Base-by-base conservation (phyloP, 345 rosid genomes). In the Trapa incisa region DNA sequence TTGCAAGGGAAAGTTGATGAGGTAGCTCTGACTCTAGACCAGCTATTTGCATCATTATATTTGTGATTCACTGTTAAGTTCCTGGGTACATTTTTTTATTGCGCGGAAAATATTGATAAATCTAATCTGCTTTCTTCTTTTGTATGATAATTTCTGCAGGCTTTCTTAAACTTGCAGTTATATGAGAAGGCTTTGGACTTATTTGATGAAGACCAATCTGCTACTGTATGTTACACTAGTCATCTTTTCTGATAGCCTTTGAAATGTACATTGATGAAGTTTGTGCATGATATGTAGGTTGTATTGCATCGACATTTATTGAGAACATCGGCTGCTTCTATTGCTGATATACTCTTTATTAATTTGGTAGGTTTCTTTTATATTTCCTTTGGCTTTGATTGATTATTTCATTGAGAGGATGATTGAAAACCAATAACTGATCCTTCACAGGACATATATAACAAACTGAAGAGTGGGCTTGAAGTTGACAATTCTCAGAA, bases 1-100 rank as follows among this genome's bases (percentile, higher is more conserved):
- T 75, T 88, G 82, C 99, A 90, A 79, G 88, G 84, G 81, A 86
- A 88, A 77, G 78, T 94, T 65, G 97, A 94, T 73, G 99, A 94
- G 97, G 99, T 93, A 67, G 65, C 33, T 58, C 60, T 29, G 22
- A 54, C 54, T 74, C 71, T 29, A 64, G 13, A 47, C 75, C n/a
- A 66, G 43, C 16, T 69, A 37, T 64, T 66, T 45, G 56, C 80
- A 61, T 54, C 70, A 69, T 68, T 39, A 54, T 13, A 37, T 17
- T 16, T 37, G 43, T 29, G 75, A 5, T 65, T 22, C 63, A 0
- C 32, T 66, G 22, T 56, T 53, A 65, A 66, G 67, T 22, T 53
- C 42, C 35, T 70, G 67, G 43, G 39, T 53, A 29, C 1, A 52
- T 64, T 54, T 60, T 61, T 61, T 48, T 48, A 14, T 43, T 10